A percentile compares a stretch with the other conserved stretches of the same genome.
Evolutionary conservation across 2,329 filamentous ascomycete species (phyloP).

Genomic region (Phaeosphaeriaceae sp.): DNA sequence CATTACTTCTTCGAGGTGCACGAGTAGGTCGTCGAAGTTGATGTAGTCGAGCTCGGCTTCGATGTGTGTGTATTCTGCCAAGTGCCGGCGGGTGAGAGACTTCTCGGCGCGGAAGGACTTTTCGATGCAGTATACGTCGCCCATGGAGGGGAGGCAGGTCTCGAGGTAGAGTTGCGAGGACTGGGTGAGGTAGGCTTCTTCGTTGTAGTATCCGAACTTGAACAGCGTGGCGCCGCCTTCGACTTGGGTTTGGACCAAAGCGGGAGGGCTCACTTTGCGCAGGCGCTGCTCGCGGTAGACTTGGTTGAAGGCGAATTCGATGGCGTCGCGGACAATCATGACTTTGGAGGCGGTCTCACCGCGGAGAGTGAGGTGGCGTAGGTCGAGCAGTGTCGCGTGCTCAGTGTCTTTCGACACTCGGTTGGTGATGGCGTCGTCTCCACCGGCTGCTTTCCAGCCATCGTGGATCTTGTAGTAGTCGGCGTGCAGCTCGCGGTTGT

Average conservation of each 20-base stretch:
- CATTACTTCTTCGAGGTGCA: constrained; percentile 86
- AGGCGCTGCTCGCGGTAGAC: constrained; percentile 79
- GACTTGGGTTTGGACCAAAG: constrained; percentile 93
- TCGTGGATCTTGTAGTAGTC: constrained; percentile 81
- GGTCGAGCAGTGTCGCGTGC: constrained; percentile 77
- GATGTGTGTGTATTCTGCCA: constrained; percentile 96
- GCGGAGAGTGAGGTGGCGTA: constrained; percentile 83
- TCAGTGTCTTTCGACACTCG: constrained; percentile 73
- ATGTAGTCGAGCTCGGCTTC: constrained; percentile 98
- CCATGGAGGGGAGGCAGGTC: constrained; percentile 87
- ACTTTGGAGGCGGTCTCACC: constrained; percentile 85
- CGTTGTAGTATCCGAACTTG: constrained; percentile 86
- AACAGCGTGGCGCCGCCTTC: constrained; percentile 94
- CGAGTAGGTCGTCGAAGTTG: constrained; percentile 85
- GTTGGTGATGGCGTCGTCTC: constrained; percentile 92
- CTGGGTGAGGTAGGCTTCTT: constrained; percentile 92
- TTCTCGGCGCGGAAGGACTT: constrained; percentile 99
- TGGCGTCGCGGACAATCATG: constrained; percentile 83
- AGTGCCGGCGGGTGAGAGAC: constrained; percentile 88
- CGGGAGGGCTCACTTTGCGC: constrained; percentile 86
- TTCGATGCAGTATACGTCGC: constrained; percentile 97
- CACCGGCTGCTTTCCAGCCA: constrained; percentile 78
- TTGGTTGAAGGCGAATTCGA: constrained; percentile 81
- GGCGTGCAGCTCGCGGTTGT: constrained; percentile 86
- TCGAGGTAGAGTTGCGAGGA: constrained; percentile 98